Percentiles rank a stretch among this genome's conserved stretches.
phyloP scores from a whole-genome alignment of 208 protist species.

The Vickermania spadyakhi region DNA sequence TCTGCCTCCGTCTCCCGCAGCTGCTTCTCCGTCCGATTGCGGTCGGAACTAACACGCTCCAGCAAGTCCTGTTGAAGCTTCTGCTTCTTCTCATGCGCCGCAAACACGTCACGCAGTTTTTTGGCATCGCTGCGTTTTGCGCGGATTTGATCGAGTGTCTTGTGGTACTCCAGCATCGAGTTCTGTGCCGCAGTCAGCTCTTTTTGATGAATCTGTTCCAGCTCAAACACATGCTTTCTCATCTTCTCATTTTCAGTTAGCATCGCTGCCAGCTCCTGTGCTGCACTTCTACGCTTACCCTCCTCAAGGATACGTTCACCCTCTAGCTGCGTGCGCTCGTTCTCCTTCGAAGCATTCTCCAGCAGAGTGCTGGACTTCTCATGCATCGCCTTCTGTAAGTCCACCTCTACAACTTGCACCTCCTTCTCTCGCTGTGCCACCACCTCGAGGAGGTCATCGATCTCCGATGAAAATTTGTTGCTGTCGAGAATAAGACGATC shows the following conservation, averaged over 20 bases:
- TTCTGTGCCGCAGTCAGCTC: constrained; percentile 68
- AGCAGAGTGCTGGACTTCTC: constrained; percentile 53
- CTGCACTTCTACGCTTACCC: constrained; percentile 82
- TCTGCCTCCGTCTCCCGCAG: constrained; percentile 94
- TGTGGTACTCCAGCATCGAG: constrained; percentile 72
- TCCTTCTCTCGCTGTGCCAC: constrained; percentile 57
- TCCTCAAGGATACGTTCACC: constrained; percentile 78
- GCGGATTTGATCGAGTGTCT: constrained; percentile 92
- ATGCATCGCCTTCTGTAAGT: constrained; percentile 46
- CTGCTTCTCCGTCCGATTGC: constrained; percentile 95
- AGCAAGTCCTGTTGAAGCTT: constrained; percentile 96
- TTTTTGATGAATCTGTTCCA: constrained; percentile 88
- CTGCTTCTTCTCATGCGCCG: constrained; percentile 88
- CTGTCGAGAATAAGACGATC: constrained; percentile 36
- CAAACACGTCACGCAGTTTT: constrained; percentile 87
- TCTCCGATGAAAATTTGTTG: constrained; percentile 29
- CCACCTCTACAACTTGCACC: constrained; percentile 43
- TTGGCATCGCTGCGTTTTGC: constrained; percentile 63
- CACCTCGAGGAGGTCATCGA: constrained; percentile 42
- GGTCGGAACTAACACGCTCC: constrained; percentile 92
- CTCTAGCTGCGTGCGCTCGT: constrained; percentile 35
- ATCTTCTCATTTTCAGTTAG: constrained; percentile 84
- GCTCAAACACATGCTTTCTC: constrained; percentile 84
- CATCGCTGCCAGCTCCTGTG: constrained; percentile 81
- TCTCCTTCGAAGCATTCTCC: constrained; percentile 59